Evolutionary conservation across 805 yeast genomes (phyloP).

Genomic region (Wickerhamiella nectarea): DNA sequence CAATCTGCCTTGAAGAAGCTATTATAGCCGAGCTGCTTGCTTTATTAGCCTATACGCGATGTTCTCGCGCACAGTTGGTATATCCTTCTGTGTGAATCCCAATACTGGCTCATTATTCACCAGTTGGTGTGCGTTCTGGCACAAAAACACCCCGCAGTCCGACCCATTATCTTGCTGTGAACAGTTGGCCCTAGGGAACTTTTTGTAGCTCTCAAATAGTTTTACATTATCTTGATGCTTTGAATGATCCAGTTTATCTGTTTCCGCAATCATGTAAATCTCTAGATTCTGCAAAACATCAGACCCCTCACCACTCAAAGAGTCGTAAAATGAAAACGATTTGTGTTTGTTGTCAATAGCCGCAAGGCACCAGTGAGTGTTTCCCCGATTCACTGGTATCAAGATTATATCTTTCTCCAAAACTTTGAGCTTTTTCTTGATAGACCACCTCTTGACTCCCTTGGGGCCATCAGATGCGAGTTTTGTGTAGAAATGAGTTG

Average conservation of each 20-base stretch:
- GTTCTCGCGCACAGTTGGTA: conserved; percentile 48
- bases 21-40: conserved; percentile 1
- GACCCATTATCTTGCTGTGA: conserved; percentile 84
- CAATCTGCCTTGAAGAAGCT: conserved; percentile 17
- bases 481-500: conserved; percentile 77
- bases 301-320: conserved; percentile 38
- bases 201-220: conserved; percentile 24
- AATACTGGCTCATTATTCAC: conserved; percentile 36
- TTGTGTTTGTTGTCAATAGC: conserved; percentile 50
- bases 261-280: conserved; percentile 56
- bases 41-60: conserved; percentile 42
- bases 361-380: conserved; percentile 87
- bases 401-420: conserved; percentile 50
- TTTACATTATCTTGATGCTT: conserved; percentile 23
- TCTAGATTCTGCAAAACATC: conserved; percentile 34
- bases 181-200: conserved; percentile 28
- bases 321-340: conserved; percentile 62
- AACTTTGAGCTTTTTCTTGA: conserved; percentile 55
- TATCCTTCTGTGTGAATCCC: conserved; percentile 52
- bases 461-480: conserved; percentile 58
- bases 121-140: conserved; percentile 57
- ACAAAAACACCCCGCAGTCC: conserved; percentile 91
- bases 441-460: conserved; percentile 78
- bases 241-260: conserved; percentile 36
- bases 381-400: conserved; percentile 72